phyloP scores from a whole-genome alignment of 768 basidiomycete genomes.

The Tulasnella sp. region DNA sequence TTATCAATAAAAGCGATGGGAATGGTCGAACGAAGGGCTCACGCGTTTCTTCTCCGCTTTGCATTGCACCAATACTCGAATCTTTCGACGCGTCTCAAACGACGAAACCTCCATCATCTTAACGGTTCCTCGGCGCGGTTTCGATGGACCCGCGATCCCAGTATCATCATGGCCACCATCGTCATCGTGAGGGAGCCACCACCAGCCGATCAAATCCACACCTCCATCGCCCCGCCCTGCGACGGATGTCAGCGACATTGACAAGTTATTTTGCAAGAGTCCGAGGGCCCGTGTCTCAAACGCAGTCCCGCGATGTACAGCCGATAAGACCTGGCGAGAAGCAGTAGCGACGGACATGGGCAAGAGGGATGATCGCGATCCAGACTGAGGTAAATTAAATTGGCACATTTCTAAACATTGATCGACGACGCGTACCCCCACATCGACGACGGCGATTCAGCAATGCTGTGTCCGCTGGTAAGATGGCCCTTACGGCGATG shows the following conservation, averaged over 20 bases:
- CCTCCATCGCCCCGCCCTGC: conserved; percentile 89
- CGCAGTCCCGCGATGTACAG: conserved; percentile 55
- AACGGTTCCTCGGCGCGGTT: not conserved
- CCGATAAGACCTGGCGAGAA: conserved; percentile 28
- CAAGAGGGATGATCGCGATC: not conserved
- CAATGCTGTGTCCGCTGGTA: too few relatives aligned
- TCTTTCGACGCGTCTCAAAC: conserved; percentile 33
- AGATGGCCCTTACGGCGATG: too few relatives aligned
- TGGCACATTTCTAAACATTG: too few relatives aligned
- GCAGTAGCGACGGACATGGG: not conserved
- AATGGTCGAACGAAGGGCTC: too few relatives aligned
- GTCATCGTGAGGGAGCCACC: conserved; percentile 57
- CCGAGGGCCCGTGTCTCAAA: conserved; percentile 64
- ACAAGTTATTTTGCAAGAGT: conserved; percentile 52
- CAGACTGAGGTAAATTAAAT: not conserved
- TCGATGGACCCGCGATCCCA: not conserved
- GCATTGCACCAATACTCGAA: conserved; percentile 80
- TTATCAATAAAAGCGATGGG: not conserved
- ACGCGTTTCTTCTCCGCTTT: conserved; percentile 77
- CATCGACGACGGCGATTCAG: too few relatives aligned
- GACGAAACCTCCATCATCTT: not conserved
- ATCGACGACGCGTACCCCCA: too few relatives aligned
- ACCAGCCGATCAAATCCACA: conserved; percentile 83
- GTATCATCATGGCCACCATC: not conserved
- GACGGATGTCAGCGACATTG: conserved; percentile 69